A percentile compares a stretch with the other conserved stretches of the same genome.
Conservation (phyloP, 2,329 filamentous ascomycete genomes). For the Basipetospora chlamydospora region DNA sequence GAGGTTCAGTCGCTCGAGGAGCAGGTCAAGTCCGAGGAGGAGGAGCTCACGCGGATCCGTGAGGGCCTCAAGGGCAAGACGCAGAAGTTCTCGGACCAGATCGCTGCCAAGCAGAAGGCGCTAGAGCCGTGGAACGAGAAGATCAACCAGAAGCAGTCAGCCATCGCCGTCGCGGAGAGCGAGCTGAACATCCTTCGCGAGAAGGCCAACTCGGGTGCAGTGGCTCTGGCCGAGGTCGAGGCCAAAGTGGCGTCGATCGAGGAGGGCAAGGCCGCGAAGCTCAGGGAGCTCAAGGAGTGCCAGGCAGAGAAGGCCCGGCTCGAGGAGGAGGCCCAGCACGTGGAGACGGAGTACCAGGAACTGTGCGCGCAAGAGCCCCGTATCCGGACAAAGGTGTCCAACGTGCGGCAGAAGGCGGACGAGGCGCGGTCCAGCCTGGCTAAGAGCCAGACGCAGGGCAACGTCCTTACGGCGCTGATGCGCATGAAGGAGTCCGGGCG, state of each 20-base stretch:
- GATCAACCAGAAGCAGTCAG: constrained; percentile 89
- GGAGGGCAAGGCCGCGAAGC: constrained; percentile 55
- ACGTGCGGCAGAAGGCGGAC: constrained; percentile 84
- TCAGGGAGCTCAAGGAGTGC: constrained; percentile 59
- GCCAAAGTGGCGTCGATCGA: constrained; percentile 63
- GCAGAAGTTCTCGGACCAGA: constrained; percentile 83
- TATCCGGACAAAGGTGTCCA: constrained; percentile 71
- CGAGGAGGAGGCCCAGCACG: constrained; percentile 58
- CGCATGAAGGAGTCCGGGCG: constrained; percentile 89
- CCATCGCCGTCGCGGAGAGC: constrained; percentile 86
- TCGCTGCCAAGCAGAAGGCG: constrained; percentile 80
- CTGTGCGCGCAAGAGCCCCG: constrained; percentile 67
- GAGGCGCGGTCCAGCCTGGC: constrained; percentile 85
- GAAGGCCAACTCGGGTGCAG: constrained; percentile 73
- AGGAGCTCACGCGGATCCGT: constrained; percentile 67
- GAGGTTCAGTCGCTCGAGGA: constrained; percentile 66
- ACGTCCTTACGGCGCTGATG: constrained; percentile 83
- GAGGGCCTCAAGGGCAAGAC: constrained; percentile 90
- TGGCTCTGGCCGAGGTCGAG: constrained; percentile 71
- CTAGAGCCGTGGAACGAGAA: constrained; percentile 95
- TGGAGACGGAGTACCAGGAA: constrained; percentile 58
- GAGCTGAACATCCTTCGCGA: constrained; percentile 86
- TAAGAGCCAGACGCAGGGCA: constrained; percentile 81
- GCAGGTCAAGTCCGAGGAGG: constrained; percentile 63
- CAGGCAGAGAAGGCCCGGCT: constrained; percentile 57